Conservation (phyloP, 2,329 filamentous ascomycete genomes). For the Beauveria asiatica region DNA sequence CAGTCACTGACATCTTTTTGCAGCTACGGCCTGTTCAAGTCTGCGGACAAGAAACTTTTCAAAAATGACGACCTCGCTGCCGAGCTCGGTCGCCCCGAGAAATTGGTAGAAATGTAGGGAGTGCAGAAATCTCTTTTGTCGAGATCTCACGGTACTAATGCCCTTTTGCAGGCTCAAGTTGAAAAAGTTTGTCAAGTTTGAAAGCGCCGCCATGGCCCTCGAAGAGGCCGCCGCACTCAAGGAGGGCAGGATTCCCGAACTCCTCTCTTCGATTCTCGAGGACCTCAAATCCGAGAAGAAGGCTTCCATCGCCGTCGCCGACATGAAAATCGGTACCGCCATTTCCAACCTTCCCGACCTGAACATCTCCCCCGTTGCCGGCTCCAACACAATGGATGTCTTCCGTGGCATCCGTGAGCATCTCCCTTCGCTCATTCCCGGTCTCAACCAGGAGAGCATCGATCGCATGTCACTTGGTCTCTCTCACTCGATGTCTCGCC, state of each 20-base stretch:
- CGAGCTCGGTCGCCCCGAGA: conserved; percentile 71
- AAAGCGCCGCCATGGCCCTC: conserved; percentile 81
- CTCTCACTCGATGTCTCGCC: conserved; percentile 89
- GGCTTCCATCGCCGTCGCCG: conserved; percentile 84
- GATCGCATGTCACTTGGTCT: conserved; percentile 94
- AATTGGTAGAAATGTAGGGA: conserved; percentile 75
- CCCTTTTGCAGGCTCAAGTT: conserved; percentile 63
- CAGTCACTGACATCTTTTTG: conserved; percentile 24
- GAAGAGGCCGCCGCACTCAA: conserved; percentile 83
- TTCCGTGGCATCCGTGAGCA: conserved; percentile 93
- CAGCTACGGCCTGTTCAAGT: conserved; percentile 97
- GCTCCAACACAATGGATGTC: conserved; percentile 56
- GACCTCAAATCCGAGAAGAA: conserved; percentile 97
- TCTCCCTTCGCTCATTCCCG: conserved; percentile 82
- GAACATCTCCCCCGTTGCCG: conserved; percentile 73
- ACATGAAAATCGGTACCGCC: conserved; percentile 82
- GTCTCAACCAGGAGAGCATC: conserved; percentile 74
- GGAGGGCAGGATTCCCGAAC: conserved; percentile 89
- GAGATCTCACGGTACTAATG: conserved; percentile 9
- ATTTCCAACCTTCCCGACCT: conserved; percentile 89
- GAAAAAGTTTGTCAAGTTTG: conserved; percentile 96
- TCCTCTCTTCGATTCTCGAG: conserved; percentile 73
- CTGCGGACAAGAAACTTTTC: conserved; percentile 95
- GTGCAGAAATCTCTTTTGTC: not conserved
- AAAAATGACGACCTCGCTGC: conserved; percentile 73